Evolutionary conservation across 495 filamentous ascomycete genomes (phyloP).

Genomic region (Penicillium crystallinum): DNA sequence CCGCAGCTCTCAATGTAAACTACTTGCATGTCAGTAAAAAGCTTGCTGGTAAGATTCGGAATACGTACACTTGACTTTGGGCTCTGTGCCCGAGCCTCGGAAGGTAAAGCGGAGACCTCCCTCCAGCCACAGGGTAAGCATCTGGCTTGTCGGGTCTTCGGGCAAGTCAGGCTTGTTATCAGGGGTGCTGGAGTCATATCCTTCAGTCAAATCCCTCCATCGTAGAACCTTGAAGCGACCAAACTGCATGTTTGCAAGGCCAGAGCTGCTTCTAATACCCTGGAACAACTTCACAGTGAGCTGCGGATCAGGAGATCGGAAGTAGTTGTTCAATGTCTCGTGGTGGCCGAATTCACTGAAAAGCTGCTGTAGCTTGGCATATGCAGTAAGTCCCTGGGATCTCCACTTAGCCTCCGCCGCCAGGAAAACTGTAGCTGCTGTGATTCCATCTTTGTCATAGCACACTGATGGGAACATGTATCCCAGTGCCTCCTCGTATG

Average conservation of each 20-base stretch:
- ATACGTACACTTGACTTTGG: slow-evolving; percentile 57
- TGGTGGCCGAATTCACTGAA: slow-evolving; percentile 61
- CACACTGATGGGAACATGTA: slow-evolving; percentile 67
- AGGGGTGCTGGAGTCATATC: slow-evolving; percentile 54
- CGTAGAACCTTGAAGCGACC: slow-evolving; percentile 49
- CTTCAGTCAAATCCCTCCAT: slow-evolving; percentile 66
- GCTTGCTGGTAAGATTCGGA: not conserved
- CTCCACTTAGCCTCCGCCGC: slow-evolving; percentile 51
- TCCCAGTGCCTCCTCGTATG: slow-evolving; percentile 69
- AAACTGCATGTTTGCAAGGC: slow-evolving; percentile 38
- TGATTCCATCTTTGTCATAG: slow-evolving; percentile 67
- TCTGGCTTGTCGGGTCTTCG: slow-evolving; percentile 54
- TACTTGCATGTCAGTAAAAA: slow-evolving; percentile 17
- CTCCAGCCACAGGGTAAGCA: slow-evolving; percentile 66
- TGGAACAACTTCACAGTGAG: slow-evolving; percentile 51
- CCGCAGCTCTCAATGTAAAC: slow-evolving; percentile 55
- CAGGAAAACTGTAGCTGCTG: slow-evolving; percentile 61
- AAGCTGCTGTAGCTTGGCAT: slow-evolving; percentile 53
- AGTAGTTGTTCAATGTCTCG: slow-evolving; percentile 63
- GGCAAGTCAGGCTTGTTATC: slow-evolving; percentile 55
- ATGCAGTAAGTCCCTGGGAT: slow-evolving; percentile 51
- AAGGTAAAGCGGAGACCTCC: slow-evolving; percentile 59
- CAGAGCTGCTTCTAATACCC: slow-evolving; percentile 46
- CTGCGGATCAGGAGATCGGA: slow-evolving; percentile 53
- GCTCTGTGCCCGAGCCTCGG: slow-evolving; percentile 66